Conservation (phyloP, 768 basidiomycete species). For the Amyloporia xantha region DNA sequence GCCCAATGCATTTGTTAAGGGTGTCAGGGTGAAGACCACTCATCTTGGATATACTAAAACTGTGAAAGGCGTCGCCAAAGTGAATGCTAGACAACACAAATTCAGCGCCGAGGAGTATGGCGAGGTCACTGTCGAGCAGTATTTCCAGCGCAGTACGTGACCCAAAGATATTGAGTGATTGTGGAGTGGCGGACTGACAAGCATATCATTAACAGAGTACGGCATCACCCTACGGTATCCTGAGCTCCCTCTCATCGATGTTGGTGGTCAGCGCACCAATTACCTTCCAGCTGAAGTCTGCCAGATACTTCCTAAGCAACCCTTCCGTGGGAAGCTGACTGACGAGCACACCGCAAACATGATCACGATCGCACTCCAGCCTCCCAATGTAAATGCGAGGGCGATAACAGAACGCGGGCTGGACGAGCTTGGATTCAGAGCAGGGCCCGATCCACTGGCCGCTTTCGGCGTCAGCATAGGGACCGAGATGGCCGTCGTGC, state of each 20-base stretch:
- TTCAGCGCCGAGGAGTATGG: conserved; percentile 36
- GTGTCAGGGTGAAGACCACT: conserved; percentile 56
- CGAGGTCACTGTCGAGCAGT: conserved; percentile 39
- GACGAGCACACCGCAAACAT: conserved; percentile 47
- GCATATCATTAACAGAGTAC: conserved; percentile 35
- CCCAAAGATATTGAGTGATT: no score
- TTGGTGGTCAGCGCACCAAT: conserved; percentile 38
- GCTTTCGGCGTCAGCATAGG: conserved; percentile 42
- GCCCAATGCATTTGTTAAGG: conserved; percentile 52
- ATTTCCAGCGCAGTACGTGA: conserved; percentile 39
- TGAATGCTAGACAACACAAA: conserved; percentile 31
- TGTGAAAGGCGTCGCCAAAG: conserved; percentile 45
- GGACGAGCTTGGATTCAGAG: conserved; percentile 33
- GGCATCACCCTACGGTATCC: conserved; percentile 32
- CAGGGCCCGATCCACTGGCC: conserved; percentile 27
- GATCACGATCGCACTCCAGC: conserved; percentile 44
- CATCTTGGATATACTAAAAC: conserved; percentile 76
- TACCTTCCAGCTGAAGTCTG: conserved; percentile 44
- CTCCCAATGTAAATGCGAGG: conserved; percentile 41
- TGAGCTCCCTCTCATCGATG: conserved; percentile 39
- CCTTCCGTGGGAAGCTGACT: conserved; percentile 44
- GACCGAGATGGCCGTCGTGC: conserved; percentile 46
- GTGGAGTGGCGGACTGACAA: not conserved
- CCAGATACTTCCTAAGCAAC: conserved; percentile 36
- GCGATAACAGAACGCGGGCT: conserved; percentile 40